Percentiles rank a stretch among this genome's conserved stretches.
These are phyloP conservation scores for Trichosporon coremiiforme DNA, from an alignment of 1,284 basidiomycete genomes.

Conservation along the genomic window DNA sequence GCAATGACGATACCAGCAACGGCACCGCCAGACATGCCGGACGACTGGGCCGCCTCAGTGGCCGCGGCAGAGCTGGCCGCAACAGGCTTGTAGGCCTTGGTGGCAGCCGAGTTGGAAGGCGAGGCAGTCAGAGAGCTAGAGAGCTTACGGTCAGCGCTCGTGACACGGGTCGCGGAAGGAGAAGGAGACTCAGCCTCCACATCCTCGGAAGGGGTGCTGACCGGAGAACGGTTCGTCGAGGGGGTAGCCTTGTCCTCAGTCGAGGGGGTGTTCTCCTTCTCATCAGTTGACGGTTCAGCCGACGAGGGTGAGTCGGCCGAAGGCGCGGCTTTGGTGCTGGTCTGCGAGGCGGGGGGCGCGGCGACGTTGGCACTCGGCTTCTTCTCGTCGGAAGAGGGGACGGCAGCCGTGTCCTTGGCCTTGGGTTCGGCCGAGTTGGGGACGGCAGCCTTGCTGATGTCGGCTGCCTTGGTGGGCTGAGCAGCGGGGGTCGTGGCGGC, in stretches of 20 bases:
- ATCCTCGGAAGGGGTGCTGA: slow-evolving; percentile 6
- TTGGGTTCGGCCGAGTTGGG: not conserved
- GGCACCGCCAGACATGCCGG: slow-evolving; percentile 26
- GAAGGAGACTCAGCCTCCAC: slow-evolving; percentile 3
- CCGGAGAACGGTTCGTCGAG: not conserved
- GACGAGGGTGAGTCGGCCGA: not conserved
- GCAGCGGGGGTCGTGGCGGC: slow-evolving; percentile 3
- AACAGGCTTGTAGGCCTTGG: not conserved
- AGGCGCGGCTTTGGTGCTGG: not conserved
- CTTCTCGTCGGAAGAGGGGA: slow-evolving; percentile 4
- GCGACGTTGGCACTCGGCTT: not conserved
- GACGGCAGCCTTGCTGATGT: slow-evolving; percentile 2
- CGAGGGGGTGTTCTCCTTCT: not conserved
- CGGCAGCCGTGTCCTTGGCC: not conserved
- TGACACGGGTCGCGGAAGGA: slow-evolving; percentile 1
- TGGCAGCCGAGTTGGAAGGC: not conserved
- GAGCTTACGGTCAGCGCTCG: slow-evolving; percentile 18
- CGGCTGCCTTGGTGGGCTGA: not conserved
- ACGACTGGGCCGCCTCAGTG: slow-evolving; percentile 10
- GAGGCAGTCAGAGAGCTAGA: slow-evolving; percentile 5
- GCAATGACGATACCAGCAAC: slow-evolving; percentile 32
- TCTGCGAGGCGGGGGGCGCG: not conserved
- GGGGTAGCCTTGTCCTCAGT: slow-evolving; percentile 4
- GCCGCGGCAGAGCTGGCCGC: slow-evolving; percentile 21
- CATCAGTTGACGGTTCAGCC: not conserved